Percentiles rank a stretch among this genome's conserved stretches.
These are phyloP conservation scores for Calocybe cyanea DNA, from an alignment of 768 basidiomycete species.

Conservation along the genomic window DNA sequence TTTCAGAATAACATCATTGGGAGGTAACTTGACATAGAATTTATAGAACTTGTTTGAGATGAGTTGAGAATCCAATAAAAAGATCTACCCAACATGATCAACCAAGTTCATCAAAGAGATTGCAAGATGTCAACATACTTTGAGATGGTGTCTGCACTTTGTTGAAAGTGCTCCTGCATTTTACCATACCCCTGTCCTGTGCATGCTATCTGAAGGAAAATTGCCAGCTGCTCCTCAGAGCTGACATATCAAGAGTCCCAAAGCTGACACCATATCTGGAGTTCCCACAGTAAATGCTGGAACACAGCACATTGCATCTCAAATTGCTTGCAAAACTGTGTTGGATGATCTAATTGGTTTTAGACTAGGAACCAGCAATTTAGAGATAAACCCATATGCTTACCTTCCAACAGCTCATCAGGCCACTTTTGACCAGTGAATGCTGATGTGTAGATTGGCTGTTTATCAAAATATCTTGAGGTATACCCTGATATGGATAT, in stretches of 20 bases:
- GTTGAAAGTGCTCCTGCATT: slow-evolving; percentile 33
- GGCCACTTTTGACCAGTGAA: slow-evolving; percentile 22
- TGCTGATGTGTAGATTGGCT: slow-evolving; percentile 19
- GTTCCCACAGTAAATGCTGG: slow-evolving; percentile 19
- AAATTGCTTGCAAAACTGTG: slow-evolving; percentile 19
- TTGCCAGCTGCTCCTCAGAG: slow-evolving; percentile 32
- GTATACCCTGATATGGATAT: not conserved
- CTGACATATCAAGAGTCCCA: slow-evolving; percentile 20
- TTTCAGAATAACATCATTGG: slow-evolving; percentile 14
- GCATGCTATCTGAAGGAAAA: slow-evolving; percentile 28
- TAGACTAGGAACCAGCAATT: not conserved
- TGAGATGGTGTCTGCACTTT: slow-evolving; percentile 33
- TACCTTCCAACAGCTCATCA: slow-evolving; percentile 17
- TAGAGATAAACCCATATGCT: not conserved
- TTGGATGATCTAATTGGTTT: slow-evolving; percentile 19
- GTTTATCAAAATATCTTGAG: not conserved
- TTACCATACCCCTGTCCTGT: slow-evolving; percentile 24
- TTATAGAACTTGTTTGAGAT: not conserved
- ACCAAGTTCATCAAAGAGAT: not conserved
- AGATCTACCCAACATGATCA: slow-evolving; percentile 8
- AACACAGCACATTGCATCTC: slow-evolving; percentile 27
- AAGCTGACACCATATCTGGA: slow-evolving; percentile 18
- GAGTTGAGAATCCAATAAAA: slow-evolving; percentile 19
- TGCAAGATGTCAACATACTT: slow-evolving; percentile 17
- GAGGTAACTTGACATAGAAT: slow-evolving; percentile 4